Evolutionary conservation across 305 asterid genomes (phyloP), one percentile per base, ranked within the genome.

Genomic region (Solanum hybrid): DNA sequence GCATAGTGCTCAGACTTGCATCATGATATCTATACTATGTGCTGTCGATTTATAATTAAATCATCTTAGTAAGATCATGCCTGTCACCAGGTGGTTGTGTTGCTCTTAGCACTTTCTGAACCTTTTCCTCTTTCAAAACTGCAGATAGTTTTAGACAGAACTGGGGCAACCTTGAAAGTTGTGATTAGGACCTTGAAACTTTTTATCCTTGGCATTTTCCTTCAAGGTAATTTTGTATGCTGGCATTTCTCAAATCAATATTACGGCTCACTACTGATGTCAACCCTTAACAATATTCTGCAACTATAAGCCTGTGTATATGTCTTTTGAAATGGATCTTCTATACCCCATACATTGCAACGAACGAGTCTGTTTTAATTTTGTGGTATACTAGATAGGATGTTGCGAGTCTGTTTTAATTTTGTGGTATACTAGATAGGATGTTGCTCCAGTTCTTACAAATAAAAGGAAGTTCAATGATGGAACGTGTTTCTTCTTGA

Each of bases 151-250:
- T 6, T 85, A 85, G 76, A 85, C 88, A 56, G 88, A 85, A 85
- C 76, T 19, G 40, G 92, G 77, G 95, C 96, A 73, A 92, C 98
- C 69, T 90, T 91, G 93, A 95, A 94, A 91, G 98, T 91, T 36
- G 91, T 93, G 87, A 89, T 92, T 79, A 93, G 97, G 93, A 93
- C 96, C 79, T 81, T 92, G 91, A 93, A 97, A 92, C 94, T 97
- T 51, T 93, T 97, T 92, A 87, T 96, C 87, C 91, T 96, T 45
- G 98, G 98, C 81, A 88, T 97, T 91, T 92, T 96, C 92, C 97
- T 97, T 92, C 99, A 97, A 93, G 98, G 99, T 96, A 94, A 90
- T 88, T 22, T 60, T 71, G 12, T 32, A 6, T 24, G 26, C 31
- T 84, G 87, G 31, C 38, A 19, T 51, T 51, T 45, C 11, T 85